Conservation (phyloP, 352 stramenopile genomes). For the Phytophthora sojae region DNA sequence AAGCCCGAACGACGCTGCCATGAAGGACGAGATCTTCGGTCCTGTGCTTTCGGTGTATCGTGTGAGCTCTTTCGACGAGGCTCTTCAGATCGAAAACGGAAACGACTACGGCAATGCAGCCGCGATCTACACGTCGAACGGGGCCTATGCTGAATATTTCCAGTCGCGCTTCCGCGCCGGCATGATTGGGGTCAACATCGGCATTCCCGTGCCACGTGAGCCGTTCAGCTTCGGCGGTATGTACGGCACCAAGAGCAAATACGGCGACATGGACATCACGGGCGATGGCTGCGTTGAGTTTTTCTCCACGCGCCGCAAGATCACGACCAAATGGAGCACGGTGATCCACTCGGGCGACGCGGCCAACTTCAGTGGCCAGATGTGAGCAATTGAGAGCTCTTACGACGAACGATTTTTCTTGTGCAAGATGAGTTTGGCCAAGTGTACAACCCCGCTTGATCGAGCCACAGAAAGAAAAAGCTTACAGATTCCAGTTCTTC, state of each 20-base stretch:
- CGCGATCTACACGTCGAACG: slow-evolving; percentile 96
- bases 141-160: slow-evolving; percentile 95
- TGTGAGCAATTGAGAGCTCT: slow-evolving; percentile 34
- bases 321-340: slow-evolving; percentile 95
- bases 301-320: slow-evolving; percentile 97
- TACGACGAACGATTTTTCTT: too few relatives aligned
- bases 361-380: slow-evolving; percentile 78
- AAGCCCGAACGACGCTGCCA: slow-evolving; percentile 85
- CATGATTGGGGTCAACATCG: slow-evolving; percentile 98
- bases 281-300: slow-evolving; percentile 97
- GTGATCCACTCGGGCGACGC: slow-evolving; percentile 54
- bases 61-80: slow-evolving; percentile 92
- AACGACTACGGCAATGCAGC: slow-evolving; percentile 98
- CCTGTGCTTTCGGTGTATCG: slow-evolving; percentile 94
- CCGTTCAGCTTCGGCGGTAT: slow-evolving; percentile 98
- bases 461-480: too few relatives aligned
- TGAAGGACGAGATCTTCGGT: slow-evolving; percentile 98
- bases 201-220: slow-evolving; percentile 94
- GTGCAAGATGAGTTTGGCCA: too few relatives aligned
- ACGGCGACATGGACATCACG: slow-evolving; percentile 98
- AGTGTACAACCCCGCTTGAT: too few relatives aligned
- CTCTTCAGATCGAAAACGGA: slow-evolving; percentile 95
- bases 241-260: slow-evolving; percentile 98
- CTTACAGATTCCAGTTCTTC: too few relatives aligned
- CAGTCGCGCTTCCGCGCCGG: slow-evolving; percentile 89